phyloP scores from a whole-genome alignment of 345 rosid genomes.

The Corymbia maculata region DNA sequence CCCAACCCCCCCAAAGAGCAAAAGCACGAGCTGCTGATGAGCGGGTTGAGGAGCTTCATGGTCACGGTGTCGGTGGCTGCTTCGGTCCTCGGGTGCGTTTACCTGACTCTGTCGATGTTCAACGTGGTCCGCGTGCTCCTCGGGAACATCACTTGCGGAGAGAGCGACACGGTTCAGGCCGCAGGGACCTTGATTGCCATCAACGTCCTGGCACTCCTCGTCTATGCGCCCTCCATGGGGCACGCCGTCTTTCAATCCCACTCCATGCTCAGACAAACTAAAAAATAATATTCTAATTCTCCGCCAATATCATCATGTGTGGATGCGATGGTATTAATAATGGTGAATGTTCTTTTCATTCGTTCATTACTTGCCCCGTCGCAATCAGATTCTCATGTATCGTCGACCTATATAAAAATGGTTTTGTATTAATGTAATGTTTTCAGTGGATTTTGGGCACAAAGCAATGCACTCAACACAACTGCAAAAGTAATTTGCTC shows the following conservation, averaged over 20 bases:
- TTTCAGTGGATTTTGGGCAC: too few relatives aligned
- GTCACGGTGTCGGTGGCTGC: slow-evolving; percentile 1
- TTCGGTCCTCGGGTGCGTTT: slow-evolving; percentile 10
- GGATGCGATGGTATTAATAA: background rate
- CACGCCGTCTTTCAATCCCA: background rate
- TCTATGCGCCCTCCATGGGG: background rate
- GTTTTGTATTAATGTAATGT: too few relatives aligned
- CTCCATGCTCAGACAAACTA: background rate
- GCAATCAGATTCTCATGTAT: too few relatives aligned
- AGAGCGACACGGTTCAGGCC: slow-evolving; percentile 5
- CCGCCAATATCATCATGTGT: background rate
- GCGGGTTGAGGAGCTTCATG: background rate
- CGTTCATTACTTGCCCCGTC: too few relatives aligned
- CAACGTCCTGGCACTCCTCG: slow-evolving; percentile 3
- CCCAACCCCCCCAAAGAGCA: too few relatives aligned
- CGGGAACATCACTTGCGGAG: slow-evolving; percentile 12
- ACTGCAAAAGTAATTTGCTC: background rate
- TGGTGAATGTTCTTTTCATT: too few relatives aligned
- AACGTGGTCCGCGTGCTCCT: slow-evolving; percentile 18
- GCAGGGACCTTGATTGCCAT: slow-evolving; percentile 4
- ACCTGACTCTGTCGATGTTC: slow-evolving; percentile 14
- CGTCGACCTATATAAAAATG: too few relatives aligned
- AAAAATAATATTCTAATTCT: background rate
- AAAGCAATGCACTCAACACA: background rate
- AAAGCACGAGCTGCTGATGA: too few relatives aligned